phyloP scores from a whole-genome alignment of 2,329 filamentous ascomycete species.

The Alternaria arbusti region DNA sequence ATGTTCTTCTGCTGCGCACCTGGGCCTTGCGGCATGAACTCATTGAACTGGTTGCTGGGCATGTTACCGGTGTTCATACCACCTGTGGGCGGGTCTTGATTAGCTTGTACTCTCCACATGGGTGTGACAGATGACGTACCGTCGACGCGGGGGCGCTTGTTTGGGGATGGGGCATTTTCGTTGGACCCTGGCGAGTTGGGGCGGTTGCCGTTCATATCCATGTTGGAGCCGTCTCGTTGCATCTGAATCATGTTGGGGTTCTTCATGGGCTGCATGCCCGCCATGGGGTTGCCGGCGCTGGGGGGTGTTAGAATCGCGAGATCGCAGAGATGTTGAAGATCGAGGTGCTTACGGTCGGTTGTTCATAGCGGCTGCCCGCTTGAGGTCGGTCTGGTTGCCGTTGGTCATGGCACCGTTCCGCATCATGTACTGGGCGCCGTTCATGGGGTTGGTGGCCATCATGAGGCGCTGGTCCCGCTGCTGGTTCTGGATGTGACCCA shows the following conservation, averaged over 20 bases:
- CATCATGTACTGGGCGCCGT: conserved; percentile 58
- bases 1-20: conserved; percentile 81
- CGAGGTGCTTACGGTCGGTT: conserved; percentile 68
- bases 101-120: conserved; percentile 51
- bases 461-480: conserved; percentile 71
- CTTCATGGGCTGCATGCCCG: conserved; percentile 67
- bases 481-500: conserved; percentile 75
- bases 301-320: conserved; percentile 10
- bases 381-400: conserved; percentile 66
- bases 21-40: conserved; percentile 60
- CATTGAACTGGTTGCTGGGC: conserved; percentile 76
- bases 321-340: neutral
- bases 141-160: conserved; percentile 85
- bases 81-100: conserved; percentile 67
- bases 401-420: conserved; percentile 63
- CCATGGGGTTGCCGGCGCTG: conserved; percentile 57
- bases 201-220: conserved; percentile 80
- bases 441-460: conserved; percentile 63
- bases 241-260: conserved; percentile 72
- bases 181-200: conserved; percentile 81
- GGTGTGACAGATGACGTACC: conserved; percentile 65
- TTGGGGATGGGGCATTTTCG: conserved; percentile 90
- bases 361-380: conserved; percentile 79
- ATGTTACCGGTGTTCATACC: conserved; percentile 78
- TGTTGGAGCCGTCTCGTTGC: conserved; percentile 85